Evolutionary conservation across 768 basidiomycete genomes (phyloP).

Genomic region (Amanita molliuscula): DNA sequence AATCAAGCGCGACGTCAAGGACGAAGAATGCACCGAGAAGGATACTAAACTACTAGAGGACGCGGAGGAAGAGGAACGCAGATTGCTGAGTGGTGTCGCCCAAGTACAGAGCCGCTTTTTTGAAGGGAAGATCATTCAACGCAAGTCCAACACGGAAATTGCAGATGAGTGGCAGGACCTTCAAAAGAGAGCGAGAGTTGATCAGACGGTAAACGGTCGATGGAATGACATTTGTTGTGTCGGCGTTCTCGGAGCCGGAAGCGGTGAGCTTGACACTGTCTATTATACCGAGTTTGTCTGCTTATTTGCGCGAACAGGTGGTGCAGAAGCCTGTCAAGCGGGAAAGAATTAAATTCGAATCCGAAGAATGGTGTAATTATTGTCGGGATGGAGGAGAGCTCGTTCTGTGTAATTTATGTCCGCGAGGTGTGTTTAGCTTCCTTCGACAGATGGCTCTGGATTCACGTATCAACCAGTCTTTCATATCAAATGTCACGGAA

Average conservation of each 20-base stretch:
- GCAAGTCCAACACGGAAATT: constrained; percentile 28
- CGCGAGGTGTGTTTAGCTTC: constrained; percentile 33
- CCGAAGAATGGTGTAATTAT: constrained; percentile 48
- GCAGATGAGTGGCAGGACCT: constrained; percentile 35
- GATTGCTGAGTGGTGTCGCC: constrained; percentile 43
- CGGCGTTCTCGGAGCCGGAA: constrained; percentile 9
- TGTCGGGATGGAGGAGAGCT: constrained; percentile 53
- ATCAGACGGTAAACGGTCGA: constrained; percentile 26
- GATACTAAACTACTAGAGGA: constrained; percentile 21
- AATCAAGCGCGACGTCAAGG: constrained; percentile 30
- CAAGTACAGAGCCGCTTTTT: constrained; percentile 49
- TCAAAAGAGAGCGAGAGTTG: constrained; percentile 31
- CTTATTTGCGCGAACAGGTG: neutral
- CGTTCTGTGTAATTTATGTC: constrained; percentile 36
- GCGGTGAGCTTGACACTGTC: neutral
- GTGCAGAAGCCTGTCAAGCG: constrained; percentile 16
- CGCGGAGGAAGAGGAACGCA: constrained; percentile 44
- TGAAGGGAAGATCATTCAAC: constrained; percentile 36
- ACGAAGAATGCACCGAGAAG: constrained; percentile 7
- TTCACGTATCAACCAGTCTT: constrained; percentile 29
- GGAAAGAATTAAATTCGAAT: constrained; percentile 29
- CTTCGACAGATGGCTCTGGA: neutral
- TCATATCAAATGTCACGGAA: constrained; percentile 38
- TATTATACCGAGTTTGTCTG: neutral
- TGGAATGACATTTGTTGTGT: constrained; percentile 20